Percentiles rank a stretch among this genome's conserved stretches.
phyloP scores from a whole-genome alignment of 495 filamentous ascomycete genomes.

The Tuber borchii region DNA sequence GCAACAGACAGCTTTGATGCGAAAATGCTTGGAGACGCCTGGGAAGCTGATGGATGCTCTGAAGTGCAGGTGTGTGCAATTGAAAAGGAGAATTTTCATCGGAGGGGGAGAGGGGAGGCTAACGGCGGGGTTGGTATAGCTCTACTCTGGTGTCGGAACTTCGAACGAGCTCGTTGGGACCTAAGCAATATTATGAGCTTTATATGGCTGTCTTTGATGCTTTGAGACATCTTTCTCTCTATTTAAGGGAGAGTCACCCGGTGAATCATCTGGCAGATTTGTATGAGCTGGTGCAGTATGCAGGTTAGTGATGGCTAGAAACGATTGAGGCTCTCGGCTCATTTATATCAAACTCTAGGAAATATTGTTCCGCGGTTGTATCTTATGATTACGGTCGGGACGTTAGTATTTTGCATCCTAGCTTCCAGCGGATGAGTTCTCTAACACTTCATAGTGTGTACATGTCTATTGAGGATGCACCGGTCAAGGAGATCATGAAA shows the following conservation, averaged over 20 bases:
- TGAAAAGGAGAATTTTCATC: conserved; percentile 10
- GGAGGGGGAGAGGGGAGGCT: not conserved
- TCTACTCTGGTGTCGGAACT: conserved; percentile 96
- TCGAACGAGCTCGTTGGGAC: conserved; percentile 86
- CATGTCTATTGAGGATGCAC: conserved; percentile 96
- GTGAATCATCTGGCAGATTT: conserved; percentile 96
- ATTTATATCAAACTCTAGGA: conserved; percentile 22
- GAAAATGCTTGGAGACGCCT: conserved; percentile 91
- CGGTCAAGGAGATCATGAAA: conserved; percentile 99
- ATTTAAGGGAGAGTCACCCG: conserved; percentile 93
- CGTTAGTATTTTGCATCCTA: conserved; percentile 43
- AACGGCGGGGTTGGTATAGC: conserved; percentile 47
- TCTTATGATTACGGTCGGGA: conserved; percentile 97
- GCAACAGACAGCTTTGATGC: conserved; percentile 93
- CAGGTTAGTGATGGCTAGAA: conserved; percentile 49
- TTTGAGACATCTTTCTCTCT: conserved; percentile 88
- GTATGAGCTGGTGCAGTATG: conserved; percentile 98
- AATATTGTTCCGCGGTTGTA: conserved; percentile 96
- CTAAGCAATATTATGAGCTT: conserved; percentile 98
- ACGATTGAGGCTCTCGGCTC: not conserved
- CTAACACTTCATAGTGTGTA: conserved; percentile 55
- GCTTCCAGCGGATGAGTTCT: conserved; percentile 7
- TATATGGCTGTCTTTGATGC: conserved; percentile 99
- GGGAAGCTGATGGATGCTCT: conserved; percentile 99
- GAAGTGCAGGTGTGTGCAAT: conserved; percentile 80